Evolutionary conservation across 768 basidiomycete species (phyloP), one percentile per base, ranked within the genome.

Genomic region (Pleurotus tuber-regium): DNA sequence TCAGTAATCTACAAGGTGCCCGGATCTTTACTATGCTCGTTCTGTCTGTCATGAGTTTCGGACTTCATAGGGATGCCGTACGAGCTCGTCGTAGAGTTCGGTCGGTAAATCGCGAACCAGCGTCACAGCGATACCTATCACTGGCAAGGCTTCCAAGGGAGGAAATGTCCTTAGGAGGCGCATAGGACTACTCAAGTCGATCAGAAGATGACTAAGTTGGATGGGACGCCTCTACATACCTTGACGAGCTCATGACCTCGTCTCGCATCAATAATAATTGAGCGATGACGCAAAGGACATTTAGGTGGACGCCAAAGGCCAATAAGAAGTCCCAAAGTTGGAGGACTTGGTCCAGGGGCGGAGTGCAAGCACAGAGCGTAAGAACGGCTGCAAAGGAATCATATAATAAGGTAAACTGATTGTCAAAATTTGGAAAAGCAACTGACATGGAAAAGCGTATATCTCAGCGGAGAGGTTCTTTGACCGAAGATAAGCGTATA

Each of bases 281-380:
- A 5, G 97, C 96, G 54, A 98, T 98, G 2, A 98, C 94, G 62
- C 95, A 98, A 12, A 99, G 75, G 9, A 99, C 87, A 61, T 99
- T 99, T 16, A 99, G 76, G 62, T 98, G 97, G 19, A 95, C 90
- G 11, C 97, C 97, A 62, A 95, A 98, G 3, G 96, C 92, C 23
- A 99, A 77, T 7, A 99, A 78, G 64, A 98, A 99, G 67, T 99
- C 97, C 96, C 97, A 99, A 48, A 99, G 72, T 57, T 86, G 86
- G 24, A 99, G 76, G 21, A 98, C 96, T 70, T 98, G 90, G 63
- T 94, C 89, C 8, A 99, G 75, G 0, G 97, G 97, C 3, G 95
- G 96, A 9, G 96, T 99, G 62, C 95, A 95, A 4, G 96, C 97
- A 66, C 94, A 98, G 28, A 98, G 70, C 0, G 97, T 99, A 54